Conservation (phyloP, 768 basidiomycete species). For the Tubosaeta sp. region DNA sequence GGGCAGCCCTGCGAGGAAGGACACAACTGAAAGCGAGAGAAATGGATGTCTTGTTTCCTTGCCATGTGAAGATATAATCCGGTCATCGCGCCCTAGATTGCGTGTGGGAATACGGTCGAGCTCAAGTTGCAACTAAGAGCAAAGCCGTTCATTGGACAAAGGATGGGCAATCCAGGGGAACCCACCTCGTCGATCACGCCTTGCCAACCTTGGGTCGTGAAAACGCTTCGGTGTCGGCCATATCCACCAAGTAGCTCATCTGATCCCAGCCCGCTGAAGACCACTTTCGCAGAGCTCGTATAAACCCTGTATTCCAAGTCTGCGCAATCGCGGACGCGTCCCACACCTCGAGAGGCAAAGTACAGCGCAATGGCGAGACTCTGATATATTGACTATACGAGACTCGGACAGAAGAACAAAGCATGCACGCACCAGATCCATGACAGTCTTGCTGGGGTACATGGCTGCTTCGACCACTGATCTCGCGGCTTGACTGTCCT, state of each 20-base stretch:
- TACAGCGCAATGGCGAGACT: conserved; percentile 89
- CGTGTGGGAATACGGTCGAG: conserved; percentile 81
- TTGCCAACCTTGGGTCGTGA: conserved; percentile 61
- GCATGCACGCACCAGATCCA: conserved; percentile 74
- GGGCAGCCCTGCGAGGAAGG: conserved; percentile 73
- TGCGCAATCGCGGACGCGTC: conserved; percentile 44
- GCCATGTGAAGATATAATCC: conserved; percentile 85
- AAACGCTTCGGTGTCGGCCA: conserved; percentile 80
- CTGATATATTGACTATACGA: conserved; percentile 37
- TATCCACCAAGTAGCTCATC: conserved; percentile 97
- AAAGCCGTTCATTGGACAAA: background rate
- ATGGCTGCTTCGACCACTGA: conserved; percentile 62
- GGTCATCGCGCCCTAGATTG: conserved; percentile 93
- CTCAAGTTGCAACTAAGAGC: conserved; percentile 76
- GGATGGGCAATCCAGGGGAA: background rate
- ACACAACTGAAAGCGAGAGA: conserved; percentile 73
- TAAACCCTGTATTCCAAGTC: conserved; percentile 44
- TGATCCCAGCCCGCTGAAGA: conserved; percentile 89
- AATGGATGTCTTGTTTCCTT: conserved; percentile 93
- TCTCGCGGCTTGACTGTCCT: conserved; percentile 67
- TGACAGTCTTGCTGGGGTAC: conserved; percentile 76
- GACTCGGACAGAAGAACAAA: background rate
- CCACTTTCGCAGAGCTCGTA: conserved; percentile 70
- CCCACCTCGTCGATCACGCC: conserved; percentile 77
- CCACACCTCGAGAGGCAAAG: conserved; percentile 83